phyloP scores from a whole-genome alignment of 1,284 basidiomycete genomes.

The Singerocomus inundabilis region DNA sequence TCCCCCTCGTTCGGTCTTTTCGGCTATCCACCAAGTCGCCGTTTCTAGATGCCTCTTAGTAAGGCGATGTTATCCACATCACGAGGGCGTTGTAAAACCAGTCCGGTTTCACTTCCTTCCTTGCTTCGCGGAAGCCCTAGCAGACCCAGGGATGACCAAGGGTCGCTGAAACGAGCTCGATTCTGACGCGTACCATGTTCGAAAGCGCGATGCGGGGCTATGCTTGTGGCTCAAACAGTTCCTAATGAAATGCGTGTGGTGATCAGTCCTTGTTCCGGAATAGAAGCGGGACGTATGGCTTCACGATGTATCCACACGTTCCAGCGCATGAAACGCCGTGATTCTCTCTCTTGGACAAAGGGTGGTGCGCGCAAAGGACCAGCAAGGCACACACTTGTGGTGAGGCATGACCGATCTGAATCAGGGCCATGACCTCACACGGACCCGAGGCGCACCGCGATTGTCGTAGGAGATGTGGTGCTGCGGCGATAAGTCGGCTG shows the following conservation, averaged over 20 bases:
- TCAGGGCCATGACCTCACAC: slow-evolving; percentile 5
- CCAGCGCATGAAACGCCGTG: slow-evolving; percentile 7
- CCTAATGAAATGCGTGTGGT: not conserved
- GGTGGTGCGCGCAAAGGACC: too few species aligned
- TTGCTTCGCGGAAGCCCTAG: slow-evolving; percentile 22
- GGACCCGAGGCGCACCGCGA: slow-evolving; percentile 9
- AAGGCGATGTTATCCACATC: slow-evolving; percentile 12
- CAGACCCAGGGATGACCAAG: not conserved
- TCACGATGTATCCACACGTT: not conserved
- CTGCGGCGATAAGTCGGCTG: slow-evolving; percentile 13
- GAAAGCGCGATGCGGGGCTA: slow-evolving; percentile 1
- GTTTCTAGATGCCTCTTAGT: slow-evolving; percentile 4
- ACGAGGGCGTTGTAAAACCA: slow-evolving; percentile 8
- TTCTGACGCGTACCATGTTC: too few species aligned
- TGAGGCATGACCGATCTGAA: too few species aligned
- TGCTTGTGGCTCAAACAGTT: slow-evolving; percentile 1
- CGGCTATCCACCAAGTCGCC: slow-evolving; percentile 14
- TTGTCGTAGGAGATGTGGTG: slow-evolving; percentile 3
- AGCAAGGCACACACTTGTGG: not conserved
- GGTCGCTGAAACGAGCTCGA: not conserved
- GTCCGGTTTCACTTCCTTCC: slow-evolving; percentile 8
- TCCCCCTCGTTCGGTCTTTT: slow-evolving; percentile 8
- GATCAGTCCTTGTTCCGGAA: not conserved
- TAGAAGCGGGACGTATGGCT: not conserved
- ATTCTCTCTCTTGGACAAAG: slow-evolving; percentile 5